Percentiles rank a stretch among this genome's conserved stretches.
Evolutionary conservation across 805 yeast genomes (phyloP).

Genomic region (Brettanomyces custersianus): DNA sequence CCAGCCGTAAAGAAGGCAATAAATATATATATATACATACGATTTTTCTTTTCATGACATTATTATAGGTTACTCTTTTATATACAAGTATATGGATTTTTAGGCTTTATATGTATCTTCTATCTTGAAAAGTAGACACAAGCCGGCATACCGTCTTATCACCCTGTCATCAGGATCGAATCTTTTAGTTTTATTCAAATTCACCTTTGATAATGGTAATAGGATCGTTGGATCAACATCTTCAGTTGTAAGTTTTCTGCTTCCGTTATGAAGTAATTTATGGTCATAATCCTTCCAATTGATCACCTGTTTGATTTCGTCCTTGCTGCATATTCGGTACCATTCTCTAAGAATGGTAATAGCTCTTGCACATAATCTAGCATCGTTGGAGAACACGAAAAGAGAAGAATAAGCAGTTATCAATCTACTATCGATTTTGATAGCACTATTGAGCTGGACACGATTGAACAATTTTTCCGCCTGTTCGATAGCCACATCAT

Average conservation of each 20-base stretch:
- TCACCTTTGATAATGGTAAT: conserved; percentile 11
- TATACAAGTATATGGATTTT: not conserved
- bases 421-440: conserved; percentile 13
- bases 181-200: conserved; percentile 12
- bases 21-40: not conserved
- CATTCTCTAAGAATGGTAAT: conserved; percentile 19
- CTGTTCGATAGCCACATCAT: conserved; percentile 10
- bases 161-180: conserved; percentile 17
- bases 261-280: conserved; percentile 2
- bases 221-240: conserved; percentile 6
- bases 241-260: conserved; percentile 6
- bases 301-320: conserved; percentile 11
- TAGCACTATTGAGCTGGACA: conserved; percentile 12
- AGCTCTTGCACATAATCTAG: conserved; percentile 18
- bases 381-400: conserved; percentile 19
- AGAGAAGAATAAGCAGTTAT: conserved; percentile 18
- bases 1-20: too few species aligned
- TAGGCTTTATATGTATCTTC: not conserved
- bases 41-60: not conserved
- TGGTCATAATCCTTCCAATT: conserved; percentile 2
- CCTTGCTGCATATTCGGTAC: conserved; percentile 18
- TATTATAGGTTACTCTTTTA: not conserved
- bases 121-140: conserved; percentile 13
- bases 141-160: conserved; percentile 11
- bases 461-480: conserved; percentile 16